Conservation (phyloP, 768 basidiomycete species). For the Hemileccinum impolitum region DNA sequence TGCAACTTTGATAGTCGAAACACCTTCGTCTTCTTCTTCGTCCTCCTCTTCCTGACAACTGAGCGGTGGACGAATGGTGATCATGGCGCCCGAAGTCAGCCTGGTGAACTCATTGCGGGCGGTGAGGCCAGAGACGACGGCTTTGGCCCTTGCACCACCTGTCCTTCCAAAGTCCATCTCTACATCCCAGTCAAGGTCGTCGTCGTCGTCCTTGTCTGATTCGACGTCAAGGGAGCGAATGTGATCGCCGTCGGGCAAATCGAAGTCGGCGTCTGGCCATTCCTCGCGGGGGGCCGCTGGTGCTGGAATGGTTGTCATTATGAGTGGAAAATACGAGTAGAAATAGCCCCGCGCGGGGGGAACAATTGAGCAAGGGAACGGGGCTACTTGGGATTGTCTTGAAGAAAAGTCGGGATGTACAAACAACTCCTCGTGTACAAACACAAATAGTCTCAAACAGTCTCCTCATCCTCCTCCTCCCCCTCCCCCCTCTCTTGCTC, state of each 20-base stretch:
- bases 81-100: constrained; percentile 21
- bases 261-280: constrained; percentile 87
- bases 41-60: constrained; percentile 45
- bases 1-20: constrained; percentile 78
- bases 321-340: constrained; percentile 19
- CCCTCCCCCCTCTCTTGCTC: constrained; percentile 25
- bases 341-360: constrained; percentile 20
- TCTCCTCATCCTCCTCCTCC: constrained; percentile 55
- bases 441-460: constrained; percentile 14
- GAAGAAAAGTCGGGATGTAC: constrained; percentile 38
- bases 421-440: constrained; percentile 21
- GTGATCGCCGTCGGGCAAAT: constrained; percentile 70
- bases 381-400: constrained; percentile 11
- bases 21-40: constrained; percentile 76
- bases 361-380: constrained; percentile 6
- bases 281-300: constrained; percentile 65
- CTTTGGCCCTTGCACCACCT: constrained; percentile 46
- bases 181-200: constrained; percentile 76
- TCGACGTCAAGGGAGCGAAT: constrained; percentile 57
- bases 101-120: constrained; percentile 41
- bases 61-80: constrained; percentile 66
- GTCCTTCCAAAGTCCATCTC: constrained; percentile 68
- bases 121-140: constrained; percentile 37
- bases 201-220: constrained; percentile 63
- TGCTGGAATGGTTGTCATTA: constrained; percentile 61